Percentiles rank a stretch among this genome's conserved stretches.
These are phyloP conservation scores for Myxozyma melibiosi DNA, from an alignment of 805 yeast species.

Conservation along the genomic window DNA sequence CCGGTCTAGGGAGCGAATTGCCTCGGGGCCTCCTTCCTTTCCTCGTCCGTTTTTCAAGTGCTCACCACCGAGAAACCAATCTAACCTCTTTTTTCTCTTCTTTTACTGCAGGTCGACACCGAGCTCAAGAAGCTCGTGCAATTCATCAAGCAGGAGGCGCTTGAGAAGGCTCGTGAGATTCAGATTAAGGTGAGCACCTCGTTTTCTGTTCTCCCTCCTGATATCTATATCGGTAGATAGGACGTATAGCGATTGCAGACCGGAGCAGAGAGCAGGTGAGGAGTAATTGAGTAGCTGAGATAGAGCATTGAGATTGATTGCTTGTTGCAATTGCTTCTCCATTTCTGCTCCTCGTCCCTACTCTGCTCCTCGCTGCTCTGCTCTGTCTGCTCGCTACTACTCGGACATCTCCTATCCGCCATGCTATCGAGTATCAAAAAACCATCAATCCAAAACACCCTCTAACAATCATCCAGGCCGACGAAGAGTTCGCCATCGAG, in stretches of 20 bases:
- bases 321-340: too few species aligned
- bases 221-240: too few species aligned
- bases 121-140: slow-evolving; percentile 98
- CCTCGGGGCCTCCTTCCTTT: not conserved
- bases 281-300: not conserved
- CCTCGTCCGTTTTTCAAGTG: not conserved
- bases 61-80: not conserved
- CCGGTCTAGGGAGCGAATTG: not conserved
- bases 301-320: not conserved
- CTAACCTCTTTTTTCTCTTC: not conserved
- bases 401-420: too few species aligned
- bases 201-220: not conserved
- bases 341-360: too few species aligned
- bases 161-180: slow-evolving; percentile 96
- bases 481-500: slow-evolving; percentile 98
- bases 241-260: not conserved
- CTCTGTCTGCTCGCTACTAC: too few species aligned
- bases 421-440: too few species aligned
- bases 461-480: too few species aligned
- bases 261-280: too few species aligned
- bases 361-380: too few species aligned
- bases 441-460: too few species aligned
- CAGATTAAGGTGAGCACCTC: slow-evolving; percentile 61
- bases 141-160: slow-evolving; percentile 98
- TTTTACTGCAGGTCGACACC: slow-evolving; percentile 63